Evolutionary conservation across 345 rosid genomes (phyloP).

Genomic region (Clarkia xantiana): DNA sequence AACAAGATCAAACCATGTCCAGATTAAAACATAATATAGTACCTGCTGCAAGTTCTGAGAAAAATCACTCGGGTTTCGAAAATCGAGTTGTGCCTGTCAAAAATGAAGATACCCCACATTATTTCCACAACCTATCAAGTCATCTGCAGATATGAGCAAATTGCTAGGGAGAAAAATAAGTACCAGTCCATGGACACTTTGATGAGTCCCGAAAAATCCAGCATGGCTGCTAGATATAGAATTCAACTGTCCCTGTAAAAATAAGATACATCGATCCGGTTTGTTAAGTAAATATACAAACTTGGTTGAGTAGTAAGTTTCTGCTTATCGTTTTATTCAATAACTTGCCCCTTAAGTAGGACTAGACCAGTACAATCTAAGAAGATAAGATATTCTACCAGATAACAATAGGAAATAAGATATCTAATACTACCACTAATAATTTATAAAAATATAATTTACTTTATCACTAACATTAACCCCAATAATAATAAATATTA

Average conservation of each 20-base stretch:
- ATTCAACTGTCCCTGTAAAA: constrained; percentile 32
- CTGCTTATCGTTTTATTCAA: too few species aligned
- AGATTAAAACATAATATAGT: too few species aligned
- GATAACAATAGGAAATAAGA: too few species aligned
- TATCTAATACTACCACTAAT: too few species aligned
- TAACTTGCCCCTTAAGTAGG: too few species aligned
- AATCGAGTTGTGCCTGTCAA: constrained; percentile 34
- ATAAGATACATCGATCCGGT: background rate
- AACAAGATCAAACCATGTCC: too few species aligned
- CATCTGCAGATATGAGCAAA: constrained; percentile 1
- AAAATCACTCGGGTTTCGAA: constrained; percentile 27
- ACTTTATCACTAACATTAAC: too few species aligned
- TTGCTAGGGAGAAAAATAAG: background rate
- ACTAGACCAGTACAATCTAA: too few species aligned
- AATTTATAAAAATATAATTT: too few species aligned
- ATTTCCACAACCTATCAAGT: constrained; percentile 1
- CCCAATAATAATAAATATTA: too few species aligned
- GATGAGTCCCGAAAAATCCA: constrained; percentile 32
- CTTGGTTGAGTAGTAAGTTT: too few species aligned
- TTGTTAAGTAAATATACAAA: background rate
- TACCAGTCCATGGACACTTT: constrained; percentile 37
- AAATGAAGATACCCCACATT: constrained; percentile 4
- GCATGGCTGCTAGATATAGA: constrained; percentile 31
- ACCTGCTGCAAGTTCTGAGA: constrained; percentile 24
- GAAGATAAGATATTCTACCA: too few species aligned